phyloP scores from a whole-genome alignment of 2,329 filamentous ascomycete genomes.

The Colletotrichum karsti region DNA sequence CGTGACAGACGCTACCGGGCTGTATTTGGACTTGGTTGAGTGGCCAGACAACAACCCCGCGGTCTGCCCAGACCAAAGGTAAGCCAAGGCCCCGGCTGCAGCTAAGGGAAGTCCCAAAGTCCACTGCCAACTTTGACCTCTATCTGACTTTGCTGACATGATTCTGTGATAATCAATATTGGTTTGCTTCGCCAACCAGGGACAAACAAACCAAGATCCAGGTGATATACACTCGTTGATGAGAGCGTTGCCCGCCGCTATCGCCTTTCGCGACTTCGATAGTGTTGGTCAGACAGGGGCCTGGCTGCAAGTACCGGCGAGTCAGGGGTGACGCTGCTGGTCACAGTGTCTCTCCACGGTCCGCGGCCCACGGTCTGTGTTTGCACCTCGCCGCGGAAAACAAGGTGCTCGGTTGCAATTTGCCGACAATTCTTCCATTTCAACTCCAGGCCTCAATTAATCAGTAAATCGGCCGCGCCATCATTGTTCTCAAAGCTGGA shows the following conservation, averaged over 20 bases:
- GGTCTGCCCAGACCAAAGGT: neutral
- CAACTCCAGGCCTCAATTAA: no score
- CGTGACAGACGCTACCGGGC: conserved; percentile 30
- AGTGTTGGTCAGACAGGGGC: neutral
- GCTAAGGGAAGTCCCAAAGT: neutral
- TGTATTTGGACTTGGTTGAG: neutral
- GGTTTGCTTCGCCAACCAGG: neutral
- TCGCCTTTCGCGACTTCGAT: neutral
- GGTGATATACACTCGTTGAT: neutral
- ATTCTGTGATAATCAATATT: no score
- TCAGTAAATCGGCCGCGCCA: no score
- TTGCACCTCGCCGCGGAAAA: neutral
- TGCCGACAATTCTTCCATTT: no score
- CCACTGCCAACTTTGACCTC: neutral
- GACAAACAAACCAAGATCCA: neutral
- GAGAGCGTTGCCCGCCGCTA: neutral
- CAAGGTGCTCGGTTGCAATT: neutral
- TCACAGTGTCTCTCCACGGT: neutral
- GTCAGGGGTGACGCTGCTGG: neutral
- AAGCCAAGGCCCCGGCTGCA: neutral
- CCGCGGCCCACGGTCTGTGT: neutral
- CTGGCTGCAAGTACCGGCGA: neutral
- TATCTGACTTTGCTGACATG: neutral
- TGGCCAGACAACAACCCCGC: neutral
- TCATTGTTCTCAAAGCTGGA: no score